Base-by-base conservation (phyloP, 192 early-diverging fungal genomes). In the Phlyctochytrium planicorne region DNA sequence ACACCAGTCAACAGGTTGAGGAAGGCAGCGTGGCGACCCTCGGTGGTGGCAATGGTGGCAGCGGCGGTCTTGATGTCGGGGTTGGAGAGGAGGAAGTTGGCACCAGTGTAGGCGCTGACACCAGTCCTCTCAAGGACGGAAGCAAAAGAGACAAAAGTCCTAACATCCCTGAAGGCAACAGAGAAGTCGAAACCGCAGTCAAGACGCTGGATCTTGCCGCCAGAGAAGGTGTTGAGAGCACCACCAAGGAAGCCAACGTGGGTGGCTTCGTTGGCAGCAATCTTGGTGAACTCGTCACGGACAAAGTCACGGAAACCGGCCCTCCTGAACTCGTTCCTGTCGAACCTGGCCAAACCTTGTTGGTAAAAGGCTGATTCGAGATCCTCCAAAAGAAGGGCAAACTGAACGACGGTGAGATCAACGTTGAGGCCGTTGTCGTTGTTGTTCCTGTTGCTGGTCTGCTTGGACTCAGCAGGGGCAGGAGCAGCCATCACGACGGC, bases 91-190 rank as follows among this genome's bases (percentile, higher is more conserved):
- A 81, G 79, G 25, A 67, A 57, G 65, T 59, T 30, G 20, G 69
- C 81, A 20, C 84, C 84, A 52, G 61, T 67, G 71, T 86, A 86
- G 10, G 83, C 84, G 27, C 62, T 65, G 37, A 81, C 83, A 62
- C 82, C 84, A 6, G 79, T 81, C 0, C 70, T 55, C 60, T 87
- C 81, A 23, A 87, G 68, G 24, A 77, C 71, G 20, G 72, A 68
- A 2, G 81, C 80, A 52, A 77, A 68, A 1, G 71, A 64, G 17
- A 85, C 30, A 59, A 83, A 83, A 23, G 33, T 62, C 50, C 72
- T 30, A 52, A 83, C 72, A 32, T 75, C 63, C 35, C 65, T 59
- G 30, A 84, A 50, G 0, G 70, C 74, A 55, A 24, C 61, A 27
- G 50, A 27, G 53, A 81, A 81, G 63, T 81, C 71, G 76, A 72